These are phyloP conservation scores for Malassezia pachydermatis DNA, from an alignment of 1,284 basidiomycete genomes.

Conservation along the genomic window DNA sequence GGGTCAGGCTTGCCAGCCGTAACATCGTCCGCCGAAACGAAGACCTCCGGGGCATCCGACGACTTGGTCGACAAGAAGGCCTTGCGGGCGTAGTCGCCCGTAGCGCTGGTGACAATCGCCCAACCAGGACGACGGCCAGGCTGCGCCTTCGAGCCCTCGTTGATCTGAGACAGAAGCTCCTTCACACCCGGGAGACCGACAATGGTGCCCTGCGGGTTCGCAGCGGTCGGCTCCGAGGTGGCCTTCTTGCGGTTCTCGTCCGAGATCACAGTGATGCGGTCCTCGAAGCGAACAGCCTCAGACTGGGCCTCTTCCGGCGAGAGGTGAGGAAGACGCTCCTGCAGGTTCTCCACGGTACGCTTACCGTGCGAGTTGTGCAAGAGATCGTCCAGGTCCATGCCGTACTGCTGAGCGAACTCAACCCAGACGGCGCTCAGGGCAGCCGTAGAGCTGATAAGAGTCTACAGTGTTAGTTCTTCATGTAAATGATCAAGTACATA, in stretches of 20 bases:
- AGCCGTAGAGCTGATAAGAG: constrained; percentile 28
- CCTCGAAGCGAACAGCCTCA: constrained; percentile 24
- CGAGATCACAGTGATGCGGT: constrained; percentile 24
- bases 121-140: constrained; percentile 28
- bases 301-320: constrained; percentile 19
- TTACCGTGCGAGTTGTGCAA: constrained; percentile 25
- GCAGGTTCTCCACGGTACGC: constrained; percentile 30
- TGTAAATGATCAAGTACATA: neutral
- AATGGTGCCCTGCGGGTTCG: constrained; percentile 29
- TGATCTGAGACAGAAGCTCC: constrained; percentile 32
- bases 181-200: constrained; percentile 44
- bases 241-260: constrained; percentile 24
- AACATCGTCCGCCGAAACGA: constrained; percentile 41
- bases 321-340: constrained; percentile 21
- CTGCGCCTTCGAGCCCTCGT: constrained; percentile 9
- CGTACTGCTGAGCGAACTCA: constrained; percentile 21
- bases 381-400: constrained; percentile 25
- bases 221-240: neutral
- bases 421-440: constrained; percentile 28
- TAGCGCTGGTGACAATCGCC: constrained; percentile 48
- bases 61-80: constrained; percentile 34
- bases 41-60: constrained; percentile 24
- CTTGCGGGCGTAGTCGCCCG: constrained; percentile 38
- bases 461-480: constrained; percentile 10
- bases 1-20: constrained; percentile 43